Percentiles rank a stretch among this genome's conserved stretches.
Evolutionary conservation across 768 basidiomycete genomes (phyloP).

Genomic region (Russula sp.): DNA sequence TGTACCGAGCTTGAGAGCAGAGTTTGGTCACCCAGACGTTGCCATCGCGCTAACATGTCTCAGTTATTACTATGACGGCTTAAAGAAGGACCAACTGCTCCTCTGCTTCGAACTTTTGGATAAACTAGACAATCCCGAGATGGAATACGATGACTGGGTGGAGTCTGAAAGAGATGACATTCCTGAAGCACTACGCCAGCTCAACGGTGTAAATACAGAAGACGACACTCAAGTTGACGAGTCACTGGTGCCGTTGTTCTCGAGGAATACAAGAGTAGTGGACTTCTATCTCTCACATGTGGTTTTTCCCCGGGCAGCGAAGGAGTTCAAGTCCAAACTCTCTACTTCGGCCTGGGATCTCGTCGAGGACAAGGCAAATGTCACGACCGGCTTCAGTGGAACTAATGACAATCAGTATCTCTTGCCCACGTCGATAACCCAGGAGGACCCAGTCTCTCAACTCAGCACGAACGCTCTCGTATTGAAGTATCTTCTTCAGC

Average conservation of each 20-base stretch:
- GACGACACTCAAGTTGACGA: constrained; percentile 27
- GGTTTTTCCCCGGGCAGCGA: constrained; percentile 23
- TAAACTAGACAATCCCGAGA: constrained; percentile 37
- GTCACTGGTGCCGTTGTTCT: constrained; percentile 33
- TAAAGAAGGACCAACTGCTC: constrained; percentile 36
- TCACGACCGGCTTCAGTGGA: too few relatives aligned
- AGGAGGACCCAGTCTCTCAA: too few relatives aligned
- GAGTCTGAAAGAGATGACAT: constrained; percentile 22
- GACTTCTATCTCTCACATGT: constrained; percentile 31
- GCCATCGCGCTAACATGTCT: too few relatives aligned
- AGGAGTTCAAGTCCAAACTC: neutral
- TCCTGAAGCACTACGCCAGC: constrained; percentile 29
- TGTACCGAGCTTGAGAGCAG: constrained; percentile 34
- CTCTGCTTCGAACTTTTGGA: constrained; percentile 35
- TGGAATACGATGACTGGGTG: constrained; percentile 41
- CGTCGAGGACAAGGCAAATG: too few relatives aligned
- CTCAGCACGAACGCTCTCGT: too few relatives aligned
- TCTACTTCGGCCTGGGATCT: too few relatives aligned
- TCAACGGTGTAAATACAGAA: constrained; percentile 17
- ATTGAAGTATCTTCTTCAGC: too few relatives aligned
- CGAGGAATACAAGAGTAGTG: constrained; percentile 34
- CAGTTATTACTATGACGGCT: constrained; percentile 21
- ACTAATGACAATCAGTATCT: too few relatives aligned
- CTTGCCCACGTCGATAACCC: too few relatives aligned
- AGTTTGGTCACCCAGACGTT: too few relatives aligned